phyloP scores from a whole-genome alignment of 257 asterid species.

The Ilex asprella region DNA sequence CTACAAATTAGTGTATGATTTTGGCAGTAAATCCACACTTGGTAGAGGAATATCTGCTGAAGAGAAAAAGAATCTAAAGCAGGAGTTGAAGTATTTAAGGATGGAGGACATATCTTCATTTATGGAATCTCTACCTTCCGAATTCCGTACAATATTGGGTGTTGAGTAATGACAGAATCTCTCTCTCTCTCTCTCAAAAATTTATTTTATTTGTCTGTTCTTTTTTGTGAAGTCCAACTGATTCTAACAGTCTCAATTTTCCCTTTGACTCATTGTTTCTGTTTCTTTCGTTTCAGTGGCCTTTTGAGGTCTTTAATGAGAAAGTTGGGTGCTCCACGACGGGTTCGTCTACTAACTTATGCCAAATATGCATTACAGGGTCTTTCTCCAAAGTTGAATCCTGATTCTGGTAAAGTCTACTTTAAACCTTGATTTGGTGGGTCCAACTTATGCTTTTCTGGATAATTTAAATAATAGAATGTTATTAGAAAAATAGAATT shows the following conservation, averaged over 20 bases:
- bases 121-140: slow-evolving; percentile 86
- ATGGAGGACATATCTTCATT: slow-evolving; percentile 91
- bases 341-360: slow-evolving; percentile 58
- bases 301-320: slow-evolving; percentile 75
- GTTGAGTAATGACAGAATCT: slow-evolving; percentile 51
- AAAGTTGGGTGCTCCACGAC: slow-evolving; percentile 82
- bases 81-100: slow-evolving; percentile 65
- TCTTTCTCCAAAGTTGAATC: slow-evolving; percentile 29
- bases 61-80: slow-evolving; percentile 56
- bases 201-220: no score
- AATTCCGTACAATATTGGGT: slow-evolving; percentile 68
- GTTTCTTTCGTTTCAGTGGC: slow-evolving; percentile 39
- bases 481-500: neutral
- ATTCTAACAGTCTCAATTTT: slow-evolving; percentile 1
- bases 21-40: slow-evolving; percentile 57
- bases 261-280: neutral
- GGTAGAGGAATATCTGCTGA: slow-evolving; percentile 75
- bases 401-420: slow-evolving; percentile 41
- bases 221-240: no score
- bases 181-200: neutral
- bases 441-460: slow-evolving; percentile 1
- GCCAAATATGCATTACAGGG: slow-evolving; percentile 76
- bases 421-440: neutral
- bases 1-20: no score
- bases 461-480: neutral